phyloP scores from a whole-genome alignment of 805 yeast genomes.

The Cyberlindnera euphorbiiphila region DNA sequence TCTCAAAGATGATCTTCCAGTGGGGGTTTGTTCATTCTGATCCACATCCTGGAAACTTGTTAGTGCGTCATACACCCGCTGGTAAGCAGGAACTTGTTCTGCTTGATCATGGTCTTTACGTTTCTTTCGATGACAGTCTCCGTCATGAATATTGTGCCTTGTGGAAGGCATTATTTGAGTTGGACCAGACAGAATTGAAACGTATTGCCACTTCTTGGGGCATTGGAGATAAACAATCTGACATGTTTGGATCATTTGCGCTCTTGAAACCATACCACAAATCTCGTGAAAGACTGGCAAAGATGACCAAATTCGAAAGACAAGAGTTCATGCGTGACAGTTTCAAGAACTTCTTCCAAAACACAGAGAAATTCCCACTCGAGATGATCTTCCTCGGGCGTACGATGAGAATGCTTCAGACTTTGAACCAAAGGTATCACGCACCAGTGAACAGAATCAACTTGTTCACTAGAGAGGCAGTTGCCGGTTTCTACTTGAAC shows the following conservation, averaged over 20 bases:
- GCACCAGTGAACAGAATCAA: conserved; percentile 74
- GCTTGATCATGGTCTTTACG: conserved; percentile 73
- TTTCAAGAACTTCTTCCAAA: conserved; percentile 53
- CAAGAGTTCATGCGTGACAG: conserved; percentile 42
- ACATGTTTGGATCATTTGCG: conserved; percentile 55
- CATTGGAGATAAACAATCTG: conserved; percentile 50
- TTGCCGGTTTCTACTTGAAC: conserved; percentile 25
- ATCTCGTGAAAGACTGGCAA: conserved; percentile 26
- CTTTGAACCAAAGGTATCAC: conserved; percentile 58
- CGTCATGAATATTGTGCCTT: conserved; percentile 52
- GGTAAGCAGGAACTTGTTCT: conserved; percentile 54
- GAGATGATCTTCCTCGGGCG: conserved; percentile 62
- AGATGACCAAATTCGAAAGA: conserved; percentile 36
- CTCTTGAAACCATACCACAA: conserved; percentile 44
- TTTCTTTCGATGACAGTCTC: conserved; percentile 47
- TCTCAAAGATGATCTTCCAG: conserved; percentile 53
- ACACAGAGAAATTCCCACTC: conserved; percentile 63
- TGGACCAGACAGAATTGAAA: conserved; percentile 44
- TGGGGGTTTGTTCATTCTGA: conserved; percentile 68
- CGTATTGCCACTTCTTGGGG: conserved; percentile 63
- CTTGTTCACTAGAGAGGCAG: conserved; percentile 56
- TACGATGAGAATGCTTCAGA: conserved; percentile 72
- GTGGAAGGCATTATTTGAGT: conserved; percentile 60
- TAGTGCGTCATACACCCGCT: conserved; percentile 40
- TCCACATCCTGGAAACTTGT: conserved; percentile 78